Evolutionary conservation across 2,329 filamentous ascomycete genomes (phyloP), one percentile per base, ranked within the genome.

Genomic region (Epichloe sibirici): DNA sequence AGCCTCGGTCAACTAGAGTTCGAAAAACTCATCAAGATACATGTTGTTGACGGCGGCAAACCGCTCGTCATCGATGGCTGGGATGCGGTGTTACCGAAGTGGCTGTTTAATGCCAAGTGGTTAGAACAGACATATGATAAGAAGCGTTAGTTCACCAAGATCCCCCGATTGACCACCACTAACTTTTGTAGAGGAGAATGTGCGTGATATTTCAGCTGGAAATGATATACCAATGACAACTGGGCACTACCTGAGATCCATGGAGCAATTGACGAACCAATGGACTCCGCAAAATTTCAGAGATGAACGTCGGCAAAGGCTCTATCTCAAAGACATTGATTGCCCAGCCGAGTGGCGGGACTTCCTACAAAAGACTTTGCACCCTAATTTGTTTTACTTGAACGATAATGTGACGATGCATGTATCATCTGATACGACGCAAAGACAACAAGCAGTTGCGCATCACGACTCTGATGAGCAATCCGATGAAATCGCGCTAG

Each of bases 281-380:
- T 95, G 88, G 74, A 85, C 76, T 8, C 73, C 80, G 0, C 77
- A 75, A 46, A 91, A 88, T 57, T 95, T 86, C 65, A 83, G 83
- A 55, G 86, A 94, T 57, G 82, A 88, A 56, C 79, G 81, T 39
- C 77, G 87, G 23, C 93, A 98, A 65, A 82, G 93, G 12, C 81
- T 97, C 2, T 98, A 98, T 65, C 72, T 97, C 25, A 98, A 98
- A 63, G 93, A 98, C 64, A 96, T 98, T 54, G 93, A 98, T 66
- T 96, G 90, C 59, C 93, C 93, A 0, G 72, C 78, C 1, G 83
- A 91, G 53, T 98, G 93, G 93, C 82, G 85, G 49, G 78, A 91
- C 31, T 83, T 87, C 53, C 71, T 98, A 17, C 81, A 82, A 58
- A 83, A 86, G 48, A 73, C 88, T 34, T 85, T 97, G 5, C 90